Conservation (phyloP, 2,329 filamentous ascomycete genomes). For the Calonectria pauciramosa region DNA sequence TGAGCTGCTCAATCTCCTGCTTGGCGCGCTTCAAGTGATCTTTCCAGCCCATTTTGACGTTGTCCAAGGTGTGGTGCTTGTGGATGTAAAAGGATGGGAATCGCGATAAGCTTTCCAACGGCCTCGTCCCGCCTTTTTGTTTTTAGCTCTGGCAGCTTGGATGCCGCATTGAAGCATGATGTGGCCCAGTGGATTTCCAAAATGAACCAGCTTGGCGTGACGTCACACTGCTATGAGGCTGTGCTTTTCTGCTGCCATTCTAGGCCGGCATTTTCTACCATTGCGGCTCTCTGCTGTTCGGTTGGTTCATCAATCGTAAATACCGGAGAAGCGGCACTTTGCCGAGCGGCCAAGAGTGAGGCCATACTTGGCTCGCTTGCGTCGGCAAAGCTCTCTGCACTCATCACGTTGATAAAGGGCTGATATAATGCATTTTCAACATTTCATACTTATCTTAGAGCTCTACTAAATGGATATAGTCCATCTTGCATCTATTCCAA, state of each 20-base stretch:
- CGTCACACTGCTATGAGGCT: conserved; percentile 21
- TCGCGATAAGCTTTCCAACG: conserved; percentile 1
- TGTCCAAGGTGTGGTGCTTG: neutral
- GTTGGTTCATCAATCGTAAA: neutral
- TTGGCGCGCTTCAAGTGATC: conserved; percentile 56
- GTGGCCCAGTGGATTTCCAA: conserved; percentile 2
- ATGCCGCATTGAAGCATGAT: neutral
- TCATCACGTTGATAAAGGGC: neutral
- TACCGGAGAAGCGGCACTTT: conserved; percentile 9
- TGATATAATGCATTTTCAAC: neutral
- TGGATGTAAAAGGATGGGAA: neutral
- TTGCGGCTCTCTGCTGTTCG: neutral
- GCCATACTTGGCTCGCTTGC: neutral
- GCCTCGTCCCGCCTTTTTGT: conserved; percentile 6
- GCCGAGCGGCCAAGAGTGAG: neutral
- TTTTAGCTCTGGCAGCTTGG: neutral
- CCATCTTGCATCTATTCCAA: neutral
- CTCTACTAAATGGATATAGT: no score
- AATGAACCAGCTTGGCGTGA: conserved; percentile 15
- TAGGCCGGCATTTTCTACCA: neutral
- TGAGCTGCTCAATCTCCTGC: conserved; percentile 53
- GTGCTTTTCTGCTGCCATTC: neutral
- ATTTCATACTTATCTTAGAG: neutral
- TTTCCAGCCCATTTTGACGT: conserved; percentile 51
- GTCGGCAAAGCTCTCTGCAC: neutral